Conservation (phyloP, 2,329 filamentous ascomycete species). For the Sporothrix luriei region DNA sequence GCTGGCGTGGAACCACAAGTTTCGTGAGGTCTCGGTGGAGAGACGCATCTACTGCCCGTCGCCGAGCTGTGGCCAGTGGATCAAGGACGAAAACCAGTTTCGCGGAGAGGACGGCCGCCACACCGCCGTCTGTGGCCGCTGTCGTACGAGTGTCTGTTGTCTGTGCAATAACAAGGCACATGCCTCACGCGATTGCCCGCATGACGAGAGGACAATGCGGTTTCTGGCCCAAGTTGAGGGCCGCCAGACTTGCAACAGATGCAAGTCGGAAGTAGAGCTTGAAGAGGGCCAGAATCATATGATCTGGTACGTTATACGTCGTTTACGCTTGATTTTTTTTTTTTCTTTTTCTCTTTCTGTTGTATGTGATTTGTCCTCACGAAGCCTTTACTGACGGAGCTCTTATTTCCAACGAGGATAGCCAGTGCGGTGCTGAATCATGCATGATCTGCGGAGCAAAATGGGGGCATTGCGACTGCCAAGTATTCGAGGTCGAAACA, state of each 20-base stretch:
- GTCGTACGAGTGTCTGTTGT: conserved; percentile 73
- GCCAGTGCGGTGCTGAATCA: conserved; percentile 79
- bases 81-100: conserved; percentile 70
- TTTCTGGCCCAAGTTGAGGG: conserved; percentile 69
- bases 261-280: conserved; percentile 72
- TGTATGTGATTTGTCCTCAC: conserved; percentile 19
- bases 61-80: conserved; percentile 74
- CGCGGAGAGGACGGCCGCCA: conserved; percentile 60
- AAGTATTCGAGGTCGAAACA: conserved; percentile 71
- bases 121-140: conserved; percentile 69
- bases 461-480: conserved; percentile 83
- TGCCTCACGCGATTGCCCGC: conserved; percentile 66
- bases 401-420: conserved; percentile 35
- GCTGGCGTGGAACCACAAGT: conserved; percentile 77
- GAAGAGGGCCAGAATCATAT: conserved; percentile 87
- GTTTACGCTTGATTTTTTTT: conserved; percentile 20
- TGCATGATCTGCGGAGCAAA: conserved; percentile 82
- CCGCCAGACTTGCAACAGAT: conserved; percentile 76
- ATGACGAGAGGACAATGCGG: conserved; percentile 65
- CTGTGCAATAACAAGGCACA: conserved; percentile 77
- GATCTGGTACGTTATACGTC: conserved; percentile 66
- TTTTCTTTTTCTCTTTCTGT: conserved; percentile 30
- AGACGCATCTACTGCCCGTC: conserved; percentile 78
- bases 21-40: conserved; percentile 71
- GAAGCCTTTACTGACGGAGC: neutral